These are phyloP conservation scores for Sporothrix luriei DNA, from an alignment of 2,329 filamentous ascomycete genomes.

Conservation along the genomic window DNA sequence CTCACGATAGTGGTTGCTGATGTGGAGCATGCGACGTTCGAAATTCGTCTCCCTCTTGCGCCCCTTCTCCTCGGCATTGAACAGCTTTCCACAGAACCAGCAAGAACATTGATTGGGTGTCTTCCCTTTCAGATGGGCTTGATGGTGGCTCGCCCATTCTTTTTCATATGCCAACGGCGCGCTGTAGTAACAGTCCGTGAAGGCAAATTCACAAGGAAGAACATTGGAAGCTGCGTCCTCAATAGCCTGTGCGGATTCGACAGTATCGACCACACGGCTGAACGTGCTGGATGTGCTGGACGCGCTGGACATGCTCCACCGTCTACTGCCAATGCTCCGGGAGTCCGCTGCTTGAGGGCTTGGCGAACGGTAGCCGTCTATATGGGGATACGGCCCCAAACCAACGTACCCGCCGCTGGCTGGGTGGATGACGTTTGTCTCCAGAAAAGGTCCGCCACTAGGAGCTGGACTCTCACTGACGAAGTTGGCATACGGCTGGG, in stretches of 20 bases:
- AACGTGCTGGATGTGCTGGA: neutral
- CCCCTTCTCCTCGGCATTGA: slow-evolving; percentile 37
- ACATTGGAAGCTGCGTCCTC: neutral
- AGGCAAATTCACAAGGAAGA: slow-evolving; percentile 50
- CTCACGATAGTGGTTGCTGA: neutral
- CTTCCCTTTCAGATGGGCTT: slow-evolving; percentile 42
- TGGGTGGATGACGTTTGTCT: neutral
- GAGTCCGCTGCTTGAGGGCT: neutral
- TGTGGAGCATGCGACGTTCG: neutral
- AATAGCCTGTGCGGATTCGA: neutral
- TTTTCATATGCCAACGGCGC: neutral
- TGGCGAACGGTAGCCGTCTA: neutral
- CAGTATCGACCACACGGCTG: neutral
- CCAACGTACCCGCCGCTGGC: neutral
- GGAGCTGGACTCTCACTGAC: neutral
- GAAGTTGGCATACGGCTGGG: too few species aligned
- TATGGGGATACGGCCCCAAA: neutral
- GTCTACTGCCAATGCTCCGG: neutral
- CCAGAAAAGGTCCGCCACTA: neutral
- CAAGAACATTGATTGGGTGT: slow-evolving; percentile 49
- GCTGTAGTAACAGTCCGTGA: slow-evolving; percentile 42
- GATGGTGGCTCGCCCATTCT: slow-evolving; percentile 53
- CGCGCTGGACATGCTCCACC: neutral
- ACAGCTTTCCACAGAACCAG: slow-evolving; percentile 54
- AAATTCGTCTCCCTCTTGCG: neutral